Evolutionary conservation across 2,329 filamentous ascomycete species (phyloP), one percentile per base, ranked within the genome.

Genomic region (Aspergillus fijiensis): DNA sequence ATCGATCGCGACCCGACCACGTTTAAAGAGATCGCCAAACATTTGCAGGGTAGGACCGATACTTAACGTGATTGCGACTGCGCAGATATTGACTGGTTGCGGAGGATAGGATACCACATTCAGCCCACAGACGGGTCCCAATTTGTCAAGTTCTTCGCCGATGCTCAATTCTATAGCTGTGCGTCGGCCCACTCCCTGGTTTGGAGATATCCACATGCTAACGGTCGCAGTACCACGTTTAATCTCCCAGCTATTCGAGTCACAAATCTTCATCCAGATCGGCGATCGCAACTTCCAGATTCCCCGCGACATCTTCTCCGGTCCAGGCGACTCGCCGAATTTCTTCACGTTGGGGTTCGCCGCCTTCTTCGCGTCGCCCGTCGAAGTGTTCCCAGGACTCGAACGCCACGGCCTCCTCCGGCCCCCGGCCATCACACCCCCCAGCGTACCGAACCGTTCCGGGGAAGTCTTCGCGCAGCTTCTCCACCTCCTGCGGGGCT

Each of bases 141-240:
- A 76, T 97, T 94, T 75, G 93, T 97, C 68, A 92, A 90, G 60
- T 81, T 98, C 31, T 97, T 96, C 76, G 92, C 93, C 21, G 94
- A 98, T 76, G 92, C 94, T 1, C 94, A 97, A 72, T 97, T 97
- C 77, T 98, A 97, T 77, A 92, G 86, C 70, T 79, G 90, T 92
- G 80, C 72, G 86, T 75, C 16, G 19, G 16, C n/a, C 25, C 23
- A 14, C 25, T 10, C 5, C 3, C 2, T 1, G 3, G 27, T 7
- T 33, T 33, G 1, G 12, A 23, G 9, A 21, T 10, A 9, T 27
- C 31, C 10, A n/a, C 19, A 53, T 12, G 33, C 47, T 65, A 5
- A 57, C 65, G n/a, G n/a, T 5, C 10, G 27, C 51, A 93, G 90
- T 98, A 55, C 94, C 94, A 27, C 90, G 91, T 65, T 81, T 98